These are phyloP conservation scores for Alternaria viburni DNA, from an alignment of 2,329 filamentous ascomycete genomes.

Conservation along the genomic window DNA sequence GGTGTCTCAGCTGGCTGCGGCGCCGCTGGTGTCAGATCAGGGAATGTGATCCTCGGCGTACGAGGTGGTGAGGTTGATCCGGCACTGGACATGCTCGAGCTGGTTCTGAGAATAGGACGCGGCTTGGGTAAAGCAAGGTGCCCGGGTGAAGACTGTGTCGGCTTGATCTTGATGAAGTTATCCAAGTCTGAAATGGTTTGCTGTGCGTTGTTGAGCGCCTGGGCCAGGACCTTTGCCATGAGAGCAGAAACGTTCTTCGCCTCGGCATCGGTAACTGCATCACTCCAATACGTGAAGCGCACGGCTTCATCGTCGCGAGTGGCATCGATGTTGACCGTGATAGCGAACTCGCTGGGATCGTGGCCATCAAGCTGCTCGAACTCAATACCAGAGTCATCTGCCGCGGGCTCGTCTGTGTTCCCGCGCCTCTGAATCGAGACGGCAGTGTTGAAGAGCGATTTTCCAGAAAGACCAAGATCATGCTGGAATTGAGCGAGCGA, in stretches of 20 bases:
- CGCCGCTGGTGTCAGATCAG: conserved; percentile 8
- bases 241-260: conserved; percentile 33
- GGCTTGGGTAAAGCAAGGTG: conserved; percentile 8
- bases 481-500: conserved; percentile 56
- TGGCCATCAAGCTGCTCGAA: conserved; percentile 39
- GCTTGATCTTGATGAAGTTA: conserved; percentile 21
- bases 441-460: conserved; percentile 57
- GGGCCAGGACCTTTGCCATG: conserved; percentile 34
- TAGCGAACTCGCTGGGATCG: conserved; percentile 43
- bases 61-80: conserved; percentile 24
- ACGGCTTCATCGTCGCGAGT: conserved; percentile 38
- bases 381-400: conserved; percentile 20
- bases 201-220: conserved; percentile 26
- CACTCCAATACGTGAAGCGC: conserved; percentile 42
- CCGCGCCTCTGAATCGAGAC: conserved; percentile 44
- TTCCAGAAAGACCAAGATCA: conserved; percentile 44
- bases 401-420: conserved; percentile 6
- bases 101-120: conserved; percentile 7
- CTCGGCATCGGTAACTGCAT: conserved; percentile 36
- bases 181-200: conserved; percentile 38
- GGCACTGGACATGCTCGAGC: conserved; percentile 5
- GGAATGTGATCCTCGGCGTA: conserved; percentile 19
- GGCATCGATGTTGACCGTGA: conserved; percentile 43
- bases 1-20: conserved; percentile 14
- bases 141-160: neutral